Evolutionary conservation across 768 basidiomycete species (phyloP).

Genomic region (Amylocystis lapponica): DNA sequence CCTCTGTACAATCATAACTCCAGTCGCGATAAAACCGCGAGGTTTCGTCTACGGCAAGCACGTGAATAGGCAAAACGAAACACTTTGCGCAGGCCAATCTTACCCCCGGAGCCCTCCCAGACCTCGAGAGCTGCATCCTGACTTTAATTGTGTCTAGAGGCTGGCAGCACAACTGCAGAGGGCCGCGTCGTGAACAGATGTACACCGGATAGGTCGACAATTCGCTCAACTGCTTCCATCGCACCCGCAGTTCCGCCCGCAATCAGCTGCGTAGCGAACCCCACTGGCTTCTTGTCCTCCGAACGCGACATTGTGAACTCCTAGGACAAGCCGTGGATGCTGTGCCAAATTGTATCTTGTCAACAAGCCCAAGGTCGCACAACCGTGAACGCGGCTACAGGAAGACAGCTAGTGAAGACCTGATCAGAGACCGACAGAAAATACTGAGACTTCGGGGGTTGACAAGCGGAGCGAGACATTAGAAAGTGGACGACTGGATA

Average conservation of each 20-base stretch:
- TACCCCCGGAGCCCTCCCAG: slow-evolving; percentile 77
- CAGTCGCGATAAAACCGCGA: slow-evolving; percentile 90
- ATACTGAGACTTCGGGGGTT: too few relatives aligned
- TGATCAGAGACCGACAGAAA: too few relatives aligned
- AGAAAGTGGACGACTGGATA: too few relatives aligned
- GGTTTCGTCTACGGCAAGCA: slow-evolving; percentile 65
- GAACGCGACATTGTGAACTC: slow-evolving; percentile 13
- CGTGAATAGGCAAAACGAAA: neutral
- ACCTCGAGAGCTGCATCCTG: slow-evolving; percentile 96
- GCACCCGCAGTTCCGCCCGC: slow-evolving; percentile 94
- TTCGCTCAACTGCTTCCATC: slow-evolving; percentile 74
- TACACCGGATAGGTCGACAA: neutral
- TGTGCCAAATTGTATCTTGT: too few relatives aligned
- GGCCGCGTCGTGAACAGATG: neutral
- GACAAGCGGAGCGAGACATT: too few relatives aligned
- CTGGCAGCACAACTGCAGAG: slow-evolving; percentile 69
- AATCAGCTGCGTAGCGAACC: slow-evolving; percentile 84
- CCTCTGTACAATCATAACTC: slow-evolving; percentile 75
- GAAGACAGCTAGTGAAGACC: too few relatives aligned
- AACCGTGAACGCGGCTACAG: too few relatives aligned
- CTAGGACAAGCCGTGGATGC: too few relatives aligned
- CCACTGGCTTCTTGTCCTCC: slow-evolving; percentile 65
- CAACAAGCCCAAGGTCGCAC: too few relatives aligned
- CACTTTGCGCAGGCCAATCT: slow-evolving; percentile 27
- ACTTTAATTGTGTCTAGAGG: slow-evolving; percentile 99